Evolutionary conservation across 2,329 filamentous ascomycete species (phyloP).

Genomic region (Pyrenochaeta sp.): DNA sequence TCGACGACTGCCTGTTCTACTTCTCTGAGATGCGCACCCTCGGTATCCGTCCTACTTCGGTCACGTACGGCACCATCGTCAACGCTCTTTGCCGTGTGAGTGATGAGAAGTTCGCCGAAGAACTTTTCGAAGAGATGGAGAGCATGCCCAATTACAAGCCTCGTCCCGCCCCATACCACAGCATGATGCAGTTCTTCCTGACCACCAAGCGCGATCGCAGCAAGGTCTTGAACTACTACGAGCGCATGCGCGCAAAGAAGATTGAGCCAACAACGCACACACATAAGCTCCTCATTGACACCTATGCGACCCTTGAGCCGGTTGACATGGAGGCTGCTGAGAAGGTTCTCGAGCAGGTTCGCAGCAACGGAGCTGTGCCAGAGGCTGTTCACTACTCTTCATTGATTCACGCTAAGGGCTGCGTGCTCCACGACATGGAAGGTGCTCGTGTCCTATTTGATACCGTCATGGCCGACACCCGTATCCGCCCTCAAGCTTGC

Average conservation of each 20-base stretch:
- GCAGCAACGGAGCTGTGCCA: constrained; percentile 73
- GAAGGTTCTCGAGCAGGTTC: constrained; percentile 80
- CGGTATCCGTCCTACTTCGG: constrained; percentile 92
- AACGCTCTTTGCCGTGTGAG: constrained; percentile 97
- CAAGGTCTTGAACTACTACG: constrained; percentile 94
- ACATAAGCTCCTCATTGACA: constrained; percentile 96
- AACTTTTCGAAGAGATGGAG: constrained; percentile 99
- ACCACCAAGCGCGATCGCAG: constrained; percentile 94
- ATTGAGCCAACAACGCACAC: constrained; percentile 95
- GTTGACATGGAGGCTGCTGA: constrained; percentile 89
- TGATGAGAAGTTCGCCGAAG: constrained; percentile 96
- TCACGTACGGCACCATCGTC: constrained; percentile 97
- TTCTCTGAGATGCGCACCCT: constrained; percentile 96
- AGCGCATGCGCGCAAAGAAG: constrained; percentile 86
- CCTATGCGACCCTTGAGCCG: constrained; percentile 91
- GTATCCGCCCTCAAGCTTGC: constrained; percentile 78
- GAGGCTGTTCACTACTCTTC: constrained; percentile 97
- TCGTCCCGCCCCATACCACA: constrained; percentile 96
- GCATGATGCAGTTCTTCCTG: constrained; percentile 99
- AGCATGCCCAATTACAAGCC: constrained; percentile 98
- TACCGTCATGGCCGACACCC: constrained; percentile 71
- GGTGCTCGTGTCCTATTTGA: constrained; percentile 86
- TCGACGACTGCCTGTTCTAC: constrained; percentile 97
- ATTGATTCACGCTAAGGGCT: constrained; percentile 93
- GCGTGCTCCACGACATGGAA: constrained; percentile 88